Base-by-base conservation (phyloP, 1,284 basidiomycete genomes). In the Malassezia cuniculi region DNA sequence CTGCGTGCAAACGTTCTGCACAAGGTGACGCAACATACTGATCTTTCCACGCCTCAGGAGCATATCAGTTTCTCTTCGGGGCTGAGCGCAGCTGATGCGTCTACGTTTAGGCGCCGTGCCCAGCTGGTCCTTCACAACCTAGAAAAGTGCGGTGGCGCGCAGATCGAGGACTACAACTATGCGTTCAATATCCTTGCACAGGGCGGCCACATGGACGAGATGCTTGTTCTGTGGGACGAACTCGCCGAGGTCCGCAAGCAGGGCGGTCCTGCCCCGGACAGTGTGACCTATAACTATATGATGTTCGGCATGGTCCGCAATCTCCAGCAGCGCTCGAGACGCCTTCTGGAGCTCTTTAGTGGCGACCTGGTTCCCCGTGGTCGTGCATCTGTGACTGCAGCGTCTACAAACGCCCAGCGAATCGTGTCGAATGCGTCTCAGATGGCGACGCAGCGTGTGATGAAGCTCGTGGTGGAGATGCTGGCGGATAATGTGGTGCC, bases 231-330 rank as follows among this genome's bases (percentile, higher is more conserved):
- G 22, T 62, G 57, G 54, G 41, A 52, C 29, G 43, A 51, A 5
- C 50, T 59, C 37, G 45, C 27, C 15, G 47, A 39, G n/a, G 26
- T 43, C 6, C 25, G 30, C 17, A 36, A 37, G 9, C 11, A 38
- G 2, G 28, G 25, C 8, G 27, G 31, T 22, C 34, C 7, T 31
- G 31, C 28, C 31, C 57, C 59, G 10, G 45, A 50, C 31, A 21
- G 31, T 10, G 17, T 40, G 21, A 61, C 59, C 7, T 61, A 59
- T 36, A 31, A 46, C 18, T 39, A 51, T 36, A 47, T 61, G 31
- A 55, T 61, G 53, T 19, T 55, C 16, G 59, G 57, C 24, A 46
- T 61, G 19, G 52, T 43, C 31, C 50, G 50, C 15, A 52, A 60
- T 26, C 48, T 54, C 11, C 37, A 42, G 24, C 49, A 52, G 31